Evolutionary conservation across 176 grass and related monocot genomes (phyloP).

Genomic region (Eleusine coracana): DNA sequence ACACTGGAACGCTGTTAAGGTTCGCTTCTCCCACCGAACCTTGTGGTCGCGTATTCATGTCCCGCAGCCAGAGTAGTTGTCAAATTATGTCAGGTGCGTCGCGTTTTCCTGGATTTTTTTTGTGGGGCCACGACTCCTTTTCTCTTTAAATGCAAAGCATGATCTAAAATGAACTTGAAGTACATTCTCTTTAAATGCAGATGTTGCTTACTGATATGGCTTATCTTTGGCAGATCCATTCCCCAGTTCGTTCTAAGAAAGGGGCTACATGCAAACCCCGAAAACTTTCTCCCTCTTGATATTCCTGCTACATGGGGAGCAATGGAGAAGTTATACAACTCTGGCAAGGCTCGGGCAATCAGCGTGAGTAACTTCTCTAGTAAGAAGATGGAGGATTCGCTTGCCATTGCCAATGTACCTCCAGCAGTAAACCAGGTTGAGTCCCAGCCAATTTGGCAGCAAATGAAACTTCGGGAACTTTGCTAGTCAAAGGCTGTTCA

Average conservation of each 20-base stretch:
- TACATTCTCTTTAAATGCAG: not conserved
- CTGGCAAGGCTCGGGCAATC: constrained; percentile 44
- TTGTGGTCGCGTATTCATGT: not conserved
- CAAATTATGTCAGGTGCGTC: not conserved
- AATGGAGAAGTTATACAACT: constrained; percentile 46
- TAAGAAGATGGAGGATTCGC: constrained; percentile 49
- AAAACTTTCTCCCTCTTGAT: constrained; percentile 30
- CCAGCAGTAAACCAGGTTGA: constrained; percentile 55
- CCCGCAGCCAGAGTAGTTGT: not conserved
- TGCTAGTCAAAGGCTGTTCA: constrained; percentile 39
- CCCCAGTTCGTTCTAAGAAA: constrained; percentile 47
- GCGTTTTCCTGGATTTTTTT: not conserved
- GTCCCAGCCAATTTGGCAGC: constrained; percentile 57
- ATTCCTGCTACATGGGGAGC: constrained; percentile 55
- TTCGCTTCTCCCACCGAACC: not conserved
- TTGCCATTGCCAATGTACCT: constrained; percentile 34
- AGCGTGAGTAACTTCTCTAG: constrained; percentile 52
- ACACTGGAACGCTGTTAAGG: not conserved
- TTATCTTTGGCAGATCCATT: constrained; percentile 42
- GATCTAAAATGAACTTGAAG: not conserved
- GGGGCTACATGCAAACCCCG: constrained; percentile 34
- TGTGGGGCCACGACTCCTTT: not conserved
- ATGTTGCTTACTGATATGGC: constrained; percentile 15
- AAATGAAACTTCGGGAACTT: constrained; percentile 33
- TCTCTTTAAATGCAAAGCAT: not conserved